phyloP scores from a whole-genome alignment of 2,329 filamentous ascomycete genomes.

The Penicillium decumbens region DNA sequence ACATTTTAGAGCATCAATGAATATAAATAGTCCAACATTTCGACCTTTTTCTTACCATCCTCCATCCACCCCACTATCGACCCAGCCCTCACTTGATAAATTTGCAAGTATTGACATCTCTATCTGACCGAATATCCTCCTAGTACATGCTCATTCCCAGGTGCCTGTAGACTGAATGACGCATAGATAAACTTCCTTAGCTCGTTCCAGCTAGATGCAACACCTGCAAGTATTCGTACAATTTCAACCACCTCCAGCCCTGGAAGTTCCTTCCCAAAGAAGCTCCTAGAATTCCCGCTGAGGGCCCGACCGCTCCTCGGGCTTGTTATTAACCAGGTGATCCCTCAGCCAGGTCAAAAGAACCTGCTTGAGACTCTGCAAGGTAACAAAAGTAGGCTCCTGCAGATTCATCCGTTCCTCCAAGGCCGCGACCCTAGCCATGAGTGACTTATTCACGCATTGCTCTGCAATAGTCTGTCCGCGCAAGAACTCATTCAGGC shows the following conservation, averaged over 20 bases:
- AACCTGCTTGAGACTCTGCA: background rate
- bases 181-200: too few relatives aligned
- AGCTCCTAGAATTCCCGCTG: background rate
- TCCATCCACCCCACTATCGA: too few relatives aligned
- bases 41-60: background rate
- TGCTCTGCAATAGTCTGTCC: background rate
- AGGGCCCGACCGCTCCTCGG: background rate
- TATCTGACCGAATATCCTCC: too few relatives aligned
- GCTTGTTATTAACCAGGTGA: background rate
- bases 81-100: too few relatives aligned
- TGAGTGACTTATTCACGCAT: background rate
- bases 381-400: background rate
- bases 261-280: too few relatives aligned
- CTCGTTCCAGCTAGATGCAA: too few relatives aligned
- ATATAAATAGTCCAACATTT: slow-evolving; percentile 3
- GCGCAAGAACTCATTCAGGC: background rate
- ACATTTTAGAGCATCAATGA: background rate
- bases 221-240: too few relatives aligned
- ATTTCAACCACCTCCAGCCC: background rate
- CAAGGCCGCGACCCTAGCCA: background rate
- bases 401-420: background rate
- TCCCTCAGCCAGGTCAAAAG: background rate
- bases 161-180: too few relatives aligned
- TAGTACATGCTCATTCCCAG: too few relatives aligned
- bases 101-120: too few relatives aligned